Percentiles rank a stretch among this genome's conserved stretches.
phyloP scores from a whole-genome alignment of 108 stramenopile genomes.

The Mediolabrus comicus region DNA sequence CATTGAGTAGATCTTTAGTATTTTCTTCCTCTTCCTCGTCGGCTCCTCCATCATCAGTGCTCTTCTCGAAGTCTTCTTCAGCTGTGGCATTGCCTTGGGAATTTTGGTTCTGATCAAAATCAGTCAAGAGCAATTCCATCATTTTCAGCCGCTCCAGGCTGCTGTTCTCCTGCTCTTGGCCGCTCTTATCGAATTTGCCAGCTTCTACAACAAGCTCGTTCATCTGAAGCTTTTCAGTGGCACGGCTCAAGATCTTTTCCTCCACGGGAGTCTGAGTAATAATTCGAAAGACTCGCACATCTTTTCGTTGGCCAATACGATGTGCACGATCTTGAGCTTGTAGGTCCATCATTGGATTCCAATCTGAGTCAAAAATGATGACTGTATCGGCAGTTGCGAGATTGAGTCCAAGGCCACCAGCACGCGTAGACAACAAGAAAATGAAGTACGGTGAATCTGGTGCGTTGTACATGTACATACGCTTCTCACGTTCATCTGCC shows the following conservation, averaged over 20 bases:
- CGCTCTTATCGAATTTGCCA: slow-evolving; percentile 90
- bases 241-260: slow-evolving; percentile 89
- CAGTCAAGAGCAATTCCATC: slow-evolving; percentile 85
- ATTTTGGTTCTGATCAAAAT: slow-evolving; percentile 69
- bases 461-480: slow-evolving; percentile 96
- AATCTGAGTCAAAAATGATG: slow-evolving; percentile 97
- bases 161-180: slow-evolving; percentile 72
- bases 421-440: slow-evolving; percentile 94
- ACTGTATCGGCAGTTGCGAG: slow-evolving; percentile 94
- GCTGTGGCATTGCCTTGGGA: slow-evolving; percentile 42
- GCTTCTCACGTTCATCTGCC: slow-evolving; percentile 90
- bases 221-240: slow-evolving; percentile 93
- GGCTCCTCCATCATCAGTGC: slow-evolving; percentile 57
- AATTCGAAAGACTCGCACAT: slow-evolving; percentile 92
- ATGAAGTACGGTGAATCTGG: slow-evolving; percentile 85
- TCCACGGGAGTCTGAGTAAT: slow-evolving; percentile 92
- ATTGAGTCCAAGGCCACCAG: slow-evolving; percentile 88
- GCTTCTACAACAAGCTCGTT: slow-evolving; percentile 91
- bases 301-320: slow-evolving; percentile 92
- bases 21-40: slow-evolving; percentile 55
- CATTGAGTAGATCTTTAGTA: slow-evolving; percentile 64
- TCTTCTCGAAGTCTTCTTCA: slow-evolving; percentile 59
- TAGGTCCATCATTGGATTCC: slow-evolving; percentile 98
- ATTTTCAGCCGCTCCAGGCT: slow-evolving; percentile 79
- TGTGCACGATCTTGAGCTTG: slow-evolving; percentile 98